A percentile compares a stretch with the other conserved stretches of the same genome.
These are phyloP conservation scores for Claviceps quebecensis DNA, from an alignment of 2,329 filamentous ascomycete genomes.

Conservation along the genomic window DNA sequence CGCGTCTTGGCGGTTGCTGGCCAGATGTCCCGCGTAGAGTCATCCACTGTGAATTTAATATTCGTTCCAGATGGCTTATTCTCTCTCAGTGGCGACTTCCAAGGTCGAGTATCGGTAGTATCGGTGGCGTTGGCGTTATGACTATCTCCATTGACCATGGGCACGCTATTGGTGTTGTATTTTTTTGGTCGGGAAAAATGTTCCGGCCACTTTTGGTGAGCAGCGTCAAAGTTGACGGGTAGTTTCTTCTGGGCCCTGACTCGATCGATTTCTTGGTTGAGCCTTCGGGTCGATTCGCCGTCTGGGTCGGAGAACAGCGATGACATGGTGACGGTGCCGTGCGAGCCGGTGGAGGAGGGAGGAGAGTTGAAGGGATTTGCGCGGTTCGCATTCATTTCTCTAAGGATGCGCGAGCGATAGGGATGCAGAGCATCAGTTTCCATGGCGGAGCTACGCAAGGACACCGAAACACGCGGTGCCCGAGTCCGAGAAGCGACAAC, in stretches of 20 bases:
- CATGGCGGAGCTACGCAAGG: conserved; percentile 21
- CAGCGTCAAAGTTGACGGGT: conserved; percentile 29
- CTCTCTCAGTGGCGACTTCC: conserved; percentile 27
- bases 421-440: conserved; percentile 26
- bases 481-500: conserved; percentile 10
- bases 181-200: conserved; percentile 31
- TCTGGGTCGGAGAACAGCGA: conserved; percentile 39
- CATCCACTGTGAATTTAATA: conserved; percentile 22
- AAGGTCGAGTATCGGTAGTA: conserved; percentile 22
- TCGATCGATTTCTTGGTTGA: conserved; percentile 34
- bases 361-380: conserved; percentile 45
- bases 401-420: conserved; percentile 33
- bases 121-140: conserved; percentile 1
- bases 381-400: conserved; percentile 38
- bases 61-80: conserved; percentile 25
- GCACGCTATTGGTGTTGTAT: conserved; percentile 12
- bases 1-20: conserved; percentile 26
- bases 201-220: conserved; percentile 38
- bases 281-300: conserved; percentile 37
- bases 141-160: conserved; percentile 14
- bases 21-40: conserved; percentile 29
- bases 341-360: conserved; percentile 42
- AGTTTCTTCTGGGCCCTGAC: conserved; percentile 26
- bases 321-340: conserved; percentile 40
- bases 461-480: conserved; percentile 8